These are phyloP conservation scores for Plasmopara muralis DNA, from an alignment of 352 stramenopile species.

Conservation along the genomic window DNA sequence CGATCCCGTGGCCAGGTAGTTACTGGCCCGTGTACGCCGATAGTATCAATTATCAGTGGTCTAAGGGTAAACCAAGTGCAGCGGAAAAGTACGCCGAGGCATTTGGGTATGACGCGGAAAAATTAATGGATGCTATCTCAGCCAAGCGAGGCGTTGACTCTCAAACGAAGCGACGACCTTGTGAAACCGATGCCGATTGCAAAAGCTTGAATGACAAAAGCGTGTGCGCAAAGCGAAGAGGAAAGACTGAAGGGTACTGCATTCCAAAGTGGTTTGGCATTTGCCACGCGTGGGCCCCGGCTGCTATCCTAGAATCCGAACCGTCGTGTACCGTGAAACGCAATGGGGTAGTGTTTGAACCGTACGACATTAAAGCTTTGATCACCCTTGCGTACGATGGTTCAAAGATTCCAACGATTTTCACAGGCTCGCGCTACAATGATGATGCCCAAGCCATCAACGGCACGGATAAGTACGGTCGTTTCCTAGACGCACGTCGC, in stretches of 20 bases:
- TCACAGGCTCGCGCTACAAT: slow-evolving; percentile 49
- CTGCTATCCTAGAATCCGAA: slow-evolving; percentile 42
- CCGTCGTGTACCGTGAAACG: slow-evolving; percentile 37
- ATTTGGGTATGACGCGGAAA: slow-evolving; percentile 36
- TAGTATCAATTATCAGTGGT: slow-evolving; percentile 57
- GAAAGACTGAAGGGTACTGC: slow-evolving; percentile 29
- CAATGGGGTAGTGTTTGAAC: slow-evolving; percentile 48
- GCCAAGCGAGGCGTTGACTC: slow-evolving; percentile 40
- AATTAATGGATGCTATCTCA: slow-evolving; percentile 44
- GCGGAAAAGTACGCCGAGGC: slow-evolving; percentile 46
- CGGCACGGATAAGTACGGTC: slow-evolving; percentile 44
- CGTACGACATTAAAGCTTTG: slow-evolving; percentile 55
- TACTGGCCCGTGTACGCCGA: slow-evolving; percentile 64
- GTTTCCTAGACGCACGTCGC: slow-evolving; percentile 31
- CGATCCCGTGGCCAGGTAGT: slow-evolving; percentile 56
- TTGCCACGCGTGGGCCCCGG: slow-evolving; percentile 54
- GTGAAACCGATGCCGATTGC: slow-evolving; percentile 29
- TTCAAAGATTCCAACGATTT: slow-evolving; percentile 41
- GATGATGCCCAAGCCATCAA: slow-evolving; percentile 33
- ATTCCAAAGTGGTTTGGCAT: slow-evolving; percentile 58
- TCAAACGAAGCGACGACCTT: slow-evolving; percentile 22
- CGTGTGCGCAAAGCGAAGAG: slow-evolving; percentile 35
- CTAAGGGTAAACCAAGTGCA: slow-evolving; percentile 27
- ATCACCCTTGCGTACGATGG: slow-evolving; percentile 48
- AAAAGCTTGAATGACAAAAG: slow-evolving; percentile 29